A percentile compares a stretch with the other conserved stretches of the same genome.
phyloP scores from a whole-genome alignment of 768 basidiomycete genomes.

The Brasilioporus rufonigricans region DNA sequence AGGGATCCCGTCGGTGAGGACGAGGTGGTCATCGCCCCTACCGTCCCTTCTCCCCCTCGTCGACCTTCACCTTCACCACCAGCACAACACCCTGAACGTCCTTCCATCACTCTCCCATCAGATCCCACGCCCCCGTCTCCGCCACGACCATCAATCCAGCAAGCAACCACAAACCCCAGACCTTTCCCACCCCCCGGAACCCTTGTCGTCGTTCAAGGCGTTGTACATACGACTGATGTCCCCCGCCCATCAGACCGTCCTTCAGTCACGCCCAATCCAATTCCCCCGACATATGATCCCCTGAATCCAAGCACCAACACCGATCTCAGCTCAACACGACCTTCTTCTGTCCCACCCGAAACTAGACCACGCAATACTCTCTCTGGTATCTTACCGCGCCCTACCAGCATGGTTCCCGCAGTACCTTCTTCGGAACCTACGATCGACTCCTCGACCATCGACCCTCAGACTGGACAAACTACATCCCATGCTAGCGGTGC shows the following conservation, averaged over 20 bases:
- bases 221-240: slow-evolving; percentile 74
- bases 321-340: slow-evolving; percentile 8
- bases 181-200: slow-evolving; percentile 75
- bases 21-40: slow-evolving; percentile 23
- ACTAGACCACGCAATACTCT: slow-evolving; percentile 34
- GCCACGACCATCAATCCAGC: slow-evolving; percentile 24
- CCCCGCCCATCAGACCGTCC: slow-evolving; percentile 36
- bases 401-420: slow-evolving; percentile 31
- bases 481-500: neutral
- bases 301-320: slow-evolving; percentile 6
- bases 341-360: slow-evolving; percentile 28
- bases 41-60: slow-evolving; percentile 7
- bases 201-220: slow-evolving; percentile 79
- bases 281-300: slow-evolving; percentile 1
- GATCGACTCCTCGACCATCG: slow-evolving; percentile 1
- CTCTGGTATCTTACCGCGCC: slow-evolving; percentile 40
- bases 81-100: slow-evolving; percentile 9
- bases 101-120: slow-evolving; percentile 13
- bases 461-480: slow-evolving; percentile 3
- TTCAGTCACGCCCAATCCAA: slow-evolving; percentile 11
- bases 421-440: slow-evolving; percentile 11
- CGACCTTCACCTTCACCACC: slow-evolving; percentile 11
- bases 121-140: slow-evolving; percentile 14
- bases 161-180: slow-evolving; percentile 25
- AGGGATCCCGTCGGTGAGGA: slow-evolving; percentile 13